phyloP scores from a whole-genome alignment of 768 basidiomycete species.

The Daedaleopsis nitida region DNA sequence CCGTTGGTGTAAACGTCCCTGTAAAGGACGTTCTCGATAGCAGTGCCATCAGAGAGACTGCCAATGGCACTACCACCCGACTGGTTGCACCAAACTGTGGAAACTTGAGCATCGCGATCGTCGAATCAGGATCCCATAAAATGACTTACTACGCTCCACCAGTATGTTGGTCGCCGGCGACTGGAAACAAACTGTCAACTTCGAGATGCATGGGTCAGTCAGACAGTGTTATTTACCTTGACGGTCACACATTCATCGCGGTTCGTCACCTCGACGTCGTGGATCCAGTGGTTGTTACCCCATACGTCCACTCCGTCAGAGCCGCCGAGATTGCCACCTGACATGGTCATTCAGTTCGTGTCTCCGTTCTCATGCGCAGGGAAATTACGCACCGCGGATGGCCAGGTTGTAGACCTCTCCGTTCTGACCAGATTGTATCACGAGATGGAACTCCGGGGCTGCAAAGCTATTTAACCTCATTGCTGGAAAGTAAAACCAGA shows the following conservation, averaged over 20 bases:
- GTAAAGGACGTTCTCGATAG: conserved; percentile 30
- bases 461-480: not conserved
- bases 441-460: conserved; percentile 35
- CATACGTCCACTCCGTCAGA: conserved; percentile 34
- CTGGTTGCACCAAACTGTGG: conserved; percentile 35
- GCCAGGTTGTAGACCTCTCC: conserved; percentile 36
- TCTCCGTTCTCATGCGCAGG: not conserved
- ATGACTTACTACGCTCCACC: conserved; percentile 28
- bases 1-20: conserved; percentile 32
- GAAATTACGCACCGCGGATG: conserved; percentile 26
- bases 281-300: conserved; percentile 35
- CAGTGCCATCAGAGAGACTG: conserved; percentile 28
- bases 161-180: conserved; percentile 30
- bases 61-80: conserved; percentile 34
- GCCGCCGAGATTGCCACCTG: conserved; percentile 29
- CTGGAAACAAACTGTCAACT: not conserved
- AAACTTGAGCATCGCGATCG: not conserved
- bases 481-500: not conserved
- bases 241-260: conserved; percentile 37
- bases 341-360: not conserved
- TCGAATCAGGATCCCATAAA: too few species aligned
- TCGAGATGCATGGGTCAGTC: not conserved
- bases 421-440: conserved; percentile 29
- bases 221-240: conserved; percentile 17
- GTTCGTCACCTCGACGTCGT: conserved; percentile 35